A percentile compares a stretch with the other conserved stretches of the same genome.
Evolutionary conservation across 1,284 basidiomycete species (phyloP).

Genomic region (Dichomitus squalens): DNA sequence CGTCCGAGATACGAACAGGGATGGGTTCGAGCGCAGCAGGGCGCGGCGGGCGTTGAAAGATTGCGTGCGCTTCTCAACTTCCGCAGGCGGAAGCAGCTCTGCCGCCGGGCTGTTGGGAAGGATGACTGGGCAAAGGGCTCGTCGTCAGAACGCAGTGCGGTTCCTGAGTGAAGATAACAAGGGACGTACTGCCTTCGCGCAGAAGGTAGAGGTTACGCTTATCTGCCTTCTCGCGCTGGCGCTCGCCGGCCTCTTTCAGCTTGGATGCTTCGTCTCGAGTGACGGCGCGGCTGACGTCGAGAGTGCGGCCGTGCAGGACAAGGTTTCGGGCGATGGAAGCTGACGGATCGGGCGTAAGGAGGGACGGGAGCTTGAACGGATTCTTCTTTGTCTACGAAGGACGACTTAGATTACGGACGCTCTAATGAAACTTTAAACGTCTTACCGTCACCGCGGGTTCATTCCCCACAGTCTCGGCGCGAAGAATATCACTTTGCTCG

Average conservation of each 20-base stretch:
- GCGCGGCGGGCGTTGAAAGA: constrained; percentile 84
- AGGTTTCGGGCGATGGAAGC: constrained; percentile 82
- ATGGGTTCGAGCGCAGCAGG: constrained; percentile 88
- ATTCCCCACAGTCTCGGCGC: constrained; percentile 58
- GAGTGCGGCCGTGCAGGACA: constrained; percentile 90
- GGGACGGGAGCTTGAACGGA: constrained; percentile 83
- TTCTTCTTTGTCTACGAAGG: constrained; percentile 63
- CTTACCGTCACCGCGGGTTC: constrained; percentile 35
- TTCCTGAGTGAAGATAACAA: neutral
- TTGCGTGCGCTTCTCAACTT: constrained; percentile 81
- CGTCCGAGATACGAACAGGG: constrained; percentile 92
- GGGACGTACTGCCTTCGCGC: constrained; percentile 84
- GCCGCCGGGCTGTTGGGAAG: constrained; percentile 85
- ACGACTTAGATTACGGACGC: neutral
- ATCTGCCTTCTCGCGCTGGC: constrained; percentile 86
- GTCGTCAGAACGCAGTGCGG: neutral
- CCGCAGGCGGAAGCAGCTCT: constrained; percentile 63
- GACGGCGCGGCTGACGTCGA: constrained; percentile 91
- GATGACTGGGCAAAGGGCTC: constrained; percentile 59
- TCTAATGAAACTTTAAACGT: neutral
- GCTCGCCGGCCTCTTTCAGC: constrained; percentile 86
- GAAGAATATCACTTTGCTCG: constrained; percentile 77
- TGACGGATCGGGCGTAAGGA: constrained; percentile 95
- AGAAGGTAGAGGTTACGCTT: constrained; percentile 96
- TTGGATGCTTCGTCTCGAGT: constrained; percentile 86